Base-by-base conservation (phyloP, 2,329 filamentous ascomycete genomes). In the Fusarium sp. region DNA sequence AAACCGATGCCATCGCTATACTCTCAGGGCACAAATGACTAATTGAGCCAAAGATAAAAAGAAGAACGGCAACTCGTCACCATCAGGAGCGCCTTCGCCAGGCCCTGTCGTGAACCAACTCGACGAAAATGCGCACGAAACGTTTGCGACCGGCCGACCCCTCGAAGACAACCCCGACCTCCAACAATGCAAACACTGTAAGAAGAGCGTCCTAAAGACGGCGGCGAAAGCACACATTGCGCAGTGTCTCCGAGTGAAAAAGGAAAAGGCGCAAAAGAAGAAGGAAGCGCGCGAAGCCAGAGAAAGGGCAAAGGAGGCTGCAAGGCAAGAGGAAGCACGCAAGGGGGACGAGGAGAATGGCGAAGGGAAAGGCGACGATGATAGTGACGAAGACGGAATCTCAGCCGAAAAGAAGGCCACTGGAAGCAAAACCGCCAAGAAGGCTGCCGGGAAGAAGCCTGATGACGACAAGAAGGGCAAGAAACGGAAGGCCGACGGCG, bases 141-240 rank as follows among this genome's bases (percentile, higher is more conserved):
- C 93, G 6, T 98, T 98, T 82, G 88, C 91, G 5, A 95, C 92
- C 56, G 94, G 94, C 71, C 91, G 93, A 67, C 94, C 95, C 0
- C 88, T 97, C 75, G 92, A 95, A 77, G 95, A 98, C 79, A 88
- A 87, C 66, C 89, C 93, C 13, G 94, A 97, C 72, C 89, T 94
- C 11, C 91, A 96, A 60, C 89, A 93, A 75, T 99, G 96, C 88
- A 98, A 96, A 81, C 94, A 97, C 81, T 99, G 96, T 85, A 98
- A 96, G 84, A 95, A 97, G 78, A 93, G 93, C 61, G 90, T 98
- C 14, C 87, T 96, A 16, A 93, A 92, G 77, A 90, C 90, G 35
- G 91, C 91, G 1, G 93, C 94, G 2, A 92, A 92, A 67, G 89
- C 90, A 20, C 96, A 99, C 79, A 94, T 98, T 69, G 92, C 92